Evolutionary conservation across 2,329 filamentous ascomycete genomes (phyloP), one percentile per base, ranked within the genome.

Genomic region (Alternaria arborescens): DNA sequence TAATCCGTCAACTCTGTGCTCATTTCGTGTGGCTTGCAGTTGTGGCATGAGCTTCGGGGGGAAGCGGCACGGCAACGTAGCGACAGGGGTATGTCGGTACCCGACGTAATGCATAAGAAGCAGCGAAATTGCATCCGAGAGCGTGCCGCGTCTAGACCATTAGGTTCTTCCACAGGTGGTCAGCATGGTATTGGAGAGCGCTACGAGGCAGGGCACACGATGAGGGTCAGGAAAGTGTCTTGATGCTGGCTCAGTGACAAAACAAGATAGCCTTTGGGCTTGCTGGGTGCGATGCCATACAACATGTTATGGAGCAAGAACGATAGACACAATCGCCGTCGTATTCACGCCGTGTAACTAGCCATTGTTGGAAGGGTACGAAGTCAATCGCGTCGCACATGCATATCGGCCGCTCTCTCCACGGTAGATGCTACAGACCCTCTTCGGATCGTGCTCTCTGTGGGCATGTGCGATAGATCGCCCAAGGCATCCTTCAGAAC

Each of bases 11-110:
- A 30, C 10, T 41, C 34, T 52, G 50, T 41, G 32, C 36, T 30
- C 50, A 41, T 41, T 14, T 26, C 5, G 12, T 38, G 50, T 38
- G 48, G 48, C 48, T 52, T 52, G 48, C 48, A 52, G 48, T n/a
- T 40, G 48, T 52, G 46, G 48, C 48, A 16, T 52, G 48, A 40
- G 34, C 48, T 40, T 40, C 14, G 50, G 36, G 20, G n/a, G 36
- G 36, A 52, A 24, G 50, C 34, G 50, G 50, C 34, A 52, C 50
- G 50, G 50, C 24, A 28, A 36, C 30, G 14, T 50, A 8, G 14
- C 20, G 8, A 50, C 46, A 50, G 3, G 50, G 50, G 50, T 52
- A 34, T 24, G 32, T 52, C 24, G 50, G 50, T 30, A 52, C 22
- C 34, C 24, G 50, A 28, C 32, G 50, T 40, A 41, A 41, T 41